Evolutionary conservation across 345 rosid genomes (phyloP).

Genomic region (Capsella bursapastoris): DNA sequence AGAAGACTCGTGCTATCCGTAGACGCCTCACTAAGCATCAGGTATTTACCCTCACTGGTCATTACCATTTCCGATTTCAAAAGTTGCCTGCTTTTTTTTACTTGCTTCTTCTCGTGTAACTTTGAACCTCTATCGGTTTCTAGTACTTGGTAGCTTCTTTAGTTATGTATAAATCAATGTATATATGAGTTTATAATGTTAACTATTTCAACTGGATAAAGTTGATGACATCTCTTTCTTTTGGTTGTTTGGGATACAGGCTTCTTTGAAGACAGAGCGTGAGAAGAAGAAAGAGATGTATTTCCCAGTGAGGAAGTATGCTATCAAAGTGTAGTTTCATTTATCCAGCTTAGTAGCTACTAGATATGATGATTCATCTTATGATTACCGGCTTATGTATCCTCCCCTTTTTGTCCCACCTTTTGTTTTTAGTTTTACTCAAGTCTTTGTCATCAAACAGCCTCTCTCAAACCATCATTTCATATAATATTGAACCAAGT

Average conservation of each 20-base stretch:
- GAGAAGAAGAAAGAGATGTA: constrained; percentile 76
- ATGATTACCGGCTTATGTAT: constrained; percentile 12
- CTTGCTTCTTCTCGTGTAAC: not conserved
- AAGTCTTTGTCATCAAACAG: constrained; percentile 29
- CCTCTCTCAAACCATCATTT: not conserved
- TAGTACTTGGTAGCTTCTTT: not conserved
- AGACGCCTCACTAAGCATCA: constrained; percentile 90
- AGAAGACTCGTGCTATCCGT: constrained; percentile 95
- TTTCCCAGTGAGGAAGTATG: constrained; percentile 71
- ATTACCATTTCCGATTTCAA: not conserved
- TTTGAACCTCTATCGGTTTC: not conserved
- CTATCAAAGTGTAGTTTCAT: constrained; percentile 42
- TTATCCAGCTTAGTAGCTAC: not conserved
- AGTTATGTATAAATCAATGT: not conserved
- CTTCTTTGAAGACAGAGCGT: constrained; percentile 68
- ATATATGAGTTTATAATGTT: not conserved
- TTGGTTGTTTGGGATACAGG: constrained; percentile 40
- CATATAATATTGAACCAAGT: not conserved
- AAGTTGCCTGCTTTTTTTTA: not conserved
- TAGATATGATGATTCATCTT: constrained; percentile 11
- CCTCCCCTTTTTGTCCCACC: constrained; percentile 5
- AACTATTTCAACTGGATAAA: not conserved
- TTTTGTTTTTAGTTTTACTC: not conserved
- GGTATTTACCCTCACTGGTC: constrained; percentile 40
- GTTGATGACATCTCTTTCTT: not conserved